Conservation (phyloP, 106 monocot genomes). For the Allium fistulosum region DNA sequence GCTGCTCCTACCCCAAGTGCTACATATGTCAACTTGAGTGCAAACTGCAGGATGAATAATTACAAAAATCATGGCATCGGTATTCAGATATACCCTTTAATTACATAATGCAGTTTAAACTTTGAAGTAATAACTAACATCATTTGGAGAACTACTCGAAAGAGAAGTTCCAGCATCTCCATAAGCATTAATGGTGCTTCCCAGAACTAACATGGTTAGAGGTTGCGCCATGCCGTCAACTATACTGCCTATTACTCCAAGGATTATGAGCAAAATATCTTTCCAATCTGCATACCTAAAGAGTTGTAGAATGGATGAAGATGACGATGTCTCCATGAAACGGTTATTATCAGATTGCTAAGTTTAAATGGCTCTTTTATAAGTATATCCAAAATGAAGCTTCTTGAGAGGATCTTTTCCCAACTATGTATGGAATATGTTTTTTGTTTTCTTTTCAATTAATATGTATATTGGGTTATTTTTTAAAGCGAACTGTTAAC, state of each 20-base stretch:
- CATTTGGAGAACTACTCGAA: neutral
- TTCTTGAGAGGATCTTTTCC: too few relatives aligned
- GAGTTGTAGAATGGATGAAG: slow-evolving; percentile 7
- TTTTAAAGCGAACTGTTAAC: too few relatives aligned
- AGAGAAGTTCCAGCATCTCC: slow-evolving; percentile 4
- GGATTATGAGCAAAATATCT: slow-evolving; percentile 1
- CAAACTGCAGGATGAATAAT: slow-evolving; percentile 7
- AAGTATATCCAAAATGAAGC: too few relatives aligned
- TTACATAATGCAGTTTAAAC: too few relatives aligned
- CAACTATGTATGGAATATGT: too few relatives aligned
- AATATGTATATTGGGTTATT: too few relatives aligned
- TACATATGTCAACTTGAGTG: slow-evolving; percentile 5
- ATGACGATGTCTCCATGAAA: neutral
- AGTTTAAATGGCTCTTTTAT: too few relatives aligned
- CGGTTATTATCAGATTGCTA: too few relatives aligned
- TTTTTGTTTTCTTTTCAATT: too few relatives aligned
- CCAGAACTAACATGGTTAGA: slow-evolving; percentile 8
- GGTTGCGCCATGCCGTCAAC: slow-evolving; percentile 16
- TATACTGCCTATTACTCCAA: slow-evolving; percentile 15
- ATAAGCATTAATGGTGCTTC: slow-evolving; percentile 7
- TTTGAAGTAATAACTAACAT: slow-evolving; percentile 1
- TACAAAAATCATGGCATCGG: too few relatives aligned
- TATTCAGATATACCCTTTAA: too few relatives aligned
- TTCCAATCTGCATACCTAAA: slow-evolving; percentile 12
- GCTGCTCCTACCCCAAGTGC: slow-evolving; percentile 14